phyloP scores from a whole-genome alignment of 306 rosid species.

The peach (Prunus persica) region DNA sequence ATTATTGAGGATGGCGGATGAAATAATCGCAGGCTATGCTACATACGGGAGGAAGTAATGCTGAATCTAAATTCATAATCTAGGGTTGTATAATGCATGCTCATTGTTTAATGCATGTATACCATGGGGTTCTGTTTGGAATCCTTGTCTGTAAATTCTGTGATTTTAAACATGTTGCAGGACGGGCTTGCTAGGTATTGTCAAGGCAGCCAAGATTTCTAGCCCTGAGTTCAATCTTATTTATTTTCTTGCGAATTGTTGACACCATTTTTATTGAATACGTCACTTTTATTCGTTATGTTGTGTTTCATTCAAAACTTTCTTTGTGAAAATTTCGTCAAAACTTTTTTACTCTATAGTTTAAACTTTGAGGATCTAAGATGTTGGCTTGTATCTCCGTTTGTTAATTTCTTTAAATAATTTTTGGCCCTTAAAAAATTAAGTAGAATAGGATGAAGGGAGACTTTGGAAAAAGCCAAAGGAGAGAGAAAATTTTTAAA shows the following conservation, averaged over 20 bases:
- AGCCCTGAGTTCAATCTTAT: background rate
- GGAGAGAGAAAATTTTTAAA: too few species aligned
- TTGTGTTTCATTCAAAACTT: background rate
- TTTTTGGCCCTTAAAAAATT: too few species aligned
- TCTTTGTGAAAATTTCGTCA: too few species aligned
- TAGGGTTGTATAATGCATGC: constrained; percentile 18
- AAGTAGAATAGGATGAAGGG: too few species aligned
- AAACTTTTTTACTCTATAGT: too few species aligned
- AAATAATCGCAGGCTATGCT: constrained; percentile 27
- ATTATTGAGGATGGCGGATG: constrained; percentile 20
- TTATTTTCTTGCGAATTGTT: background rate
- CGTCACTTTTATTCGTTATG: background rate
- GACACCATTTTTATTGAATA: background rate
- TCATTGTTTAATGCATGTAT: constrained; percentile 22
- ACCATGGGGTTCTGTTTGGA: constrained; percentile 14
- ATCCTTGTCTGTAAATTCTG: constrained; percentile 33
- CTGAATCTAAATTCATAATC: constrained; percentile 19
- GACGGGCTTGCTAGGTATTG: background rate
- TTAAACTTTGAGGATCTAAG: background rate
- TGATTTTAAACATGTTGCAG: constrained; percentile 26
- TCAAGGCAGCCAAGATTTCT: background rate
- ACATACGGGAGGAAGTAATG: constrained; percentile 20
- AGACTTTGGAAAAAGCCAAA: too few species aligned
- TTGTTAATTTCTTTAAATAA: too few species aligned
- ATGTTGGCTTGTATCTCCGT: too few species aligned